Base-by-base conservation (phyloP, 257 asterid species). In the Leptodermis oblonga region DNA sequence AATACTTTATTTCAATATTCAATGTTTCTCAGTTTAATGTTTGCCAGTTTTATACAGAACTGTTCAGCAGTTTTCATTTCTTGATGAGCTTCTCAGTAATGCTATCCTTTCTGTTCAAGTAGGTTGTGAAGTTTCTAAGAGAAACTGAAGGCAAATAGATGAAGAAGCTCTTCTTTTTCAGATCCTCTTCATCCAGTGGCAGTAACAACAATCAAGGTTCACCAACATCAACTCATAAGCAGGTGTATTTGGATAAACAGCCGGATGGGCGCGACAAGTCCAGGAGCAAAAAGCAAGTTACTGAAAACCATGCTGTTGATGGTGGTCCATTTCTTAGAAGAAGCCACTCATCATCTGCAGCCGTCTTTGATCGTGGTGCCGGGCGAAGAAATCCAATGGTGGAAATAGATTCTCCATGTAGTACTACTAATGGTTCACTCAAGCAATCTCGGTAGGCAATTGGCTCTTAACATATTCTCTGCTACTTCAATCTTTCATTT, bases 161-260 rank as follows among this genome's bases (percentile, higher is more conserved):
- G 99, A 92, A 89, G 95, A 94, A 86, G 78, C 77, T 93, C 7
- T 94, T 94, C 87, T 95, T 83, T 77, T 89, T 95, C 73, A 83
- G 93, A 86, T 82, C 96, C 64, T 79, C 80, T 41, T 68, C 86
- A 49, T 80, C 92, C 37, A 84, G 67, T 73, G 62, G 54, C 62
- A 80, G 66, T 42, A 79, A 68, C 73, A 79, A 66, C 72, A 79
- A 67, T 76, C 84, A 82, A 53, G 68, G 77, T 36, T 89, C 95
- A 42, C 90, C 88, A 59, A 82, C 92, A 70, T 77, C 90, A 43
- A 75, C 86, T 25, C 93, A 88, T 58, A 90, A 87, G 79, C 90
- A 83, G 74, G 84, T 81, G 71, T 70, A 67, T 72, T 79, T 81
- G 85, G 90, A 88, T 62, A 90, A 83, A 51, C 74, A 86, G 73